A percentile compares a stretch with the other conserved stretches of the same genome.
Conservation (phyloP, 495 filamentous ascomycete genomes). For the Jackrogersella minutella region DNA sequence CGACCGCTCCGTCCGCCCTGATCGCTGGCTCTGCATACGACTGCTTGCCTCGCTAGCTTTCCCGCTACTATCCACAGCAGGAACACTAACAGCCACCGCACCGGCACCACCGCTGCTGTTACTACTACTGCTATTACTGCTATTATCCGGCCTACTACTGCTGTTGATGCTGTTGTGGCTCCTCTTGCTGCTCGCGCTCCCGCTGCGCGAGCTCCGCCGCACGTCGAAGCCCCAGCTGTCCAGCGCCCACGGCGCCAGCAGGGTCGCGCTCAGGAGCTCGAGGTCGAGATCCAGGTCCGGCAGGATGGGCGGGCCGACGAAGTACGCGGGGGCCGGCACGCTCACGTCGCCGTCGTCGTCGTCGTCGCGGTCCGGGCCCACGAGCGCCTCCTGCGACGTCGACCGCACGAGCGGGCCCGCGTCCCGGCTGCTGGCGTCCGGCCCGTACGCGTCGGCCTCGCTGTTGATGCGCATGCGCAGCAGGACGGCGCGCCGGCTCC, state of each 20-base stretch:
- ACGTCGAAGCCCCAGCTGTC: constrained; percentile 12
- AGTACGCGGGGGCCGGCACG: constrained; percentile 11
- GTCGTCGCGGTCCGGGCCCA: neutral
- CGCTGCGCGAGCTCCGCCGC: constrained; percentile 1
- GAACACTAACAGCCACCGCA: neutral
- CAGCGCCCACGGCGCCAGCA: constrained; percentile 28
- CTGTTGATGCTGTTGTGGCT: neutral
- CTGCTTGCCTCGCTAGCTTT: neutral
- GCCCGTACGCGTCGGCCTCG: constrained; percentile 35
- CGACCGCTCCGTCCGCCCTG: constrained; percentile 8
- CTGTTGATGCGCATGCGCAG: constrained; percentile 35
- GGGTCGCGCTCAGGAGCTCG: constrained; percentile 26
- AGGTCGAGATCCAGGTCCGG: constrained; percentile 21
- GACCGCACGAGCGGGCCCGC: neutral
- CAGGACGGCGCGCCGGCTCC: constrained; percentile 7
- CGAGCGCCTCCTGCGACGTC: neutral
- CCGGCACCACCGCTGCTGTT: neutral
- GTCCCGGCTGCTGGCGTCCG: constrained; percentile 2
- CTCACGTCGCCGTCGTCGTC: neutral
- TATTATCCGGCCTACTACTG: neutral
- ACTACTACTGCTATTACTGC: neutral
- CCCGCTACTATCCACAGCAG: neutral
- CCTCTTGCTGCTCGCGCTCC: neutral
- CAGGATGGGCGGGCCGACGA: constrained; percentile 28
- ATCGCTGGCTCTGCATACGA: neutral